phyloP scores from a whole-genome alignment of 2,329 filamentous ascomycete genomes.

The Colletotrichum zoysiae region DNA sequence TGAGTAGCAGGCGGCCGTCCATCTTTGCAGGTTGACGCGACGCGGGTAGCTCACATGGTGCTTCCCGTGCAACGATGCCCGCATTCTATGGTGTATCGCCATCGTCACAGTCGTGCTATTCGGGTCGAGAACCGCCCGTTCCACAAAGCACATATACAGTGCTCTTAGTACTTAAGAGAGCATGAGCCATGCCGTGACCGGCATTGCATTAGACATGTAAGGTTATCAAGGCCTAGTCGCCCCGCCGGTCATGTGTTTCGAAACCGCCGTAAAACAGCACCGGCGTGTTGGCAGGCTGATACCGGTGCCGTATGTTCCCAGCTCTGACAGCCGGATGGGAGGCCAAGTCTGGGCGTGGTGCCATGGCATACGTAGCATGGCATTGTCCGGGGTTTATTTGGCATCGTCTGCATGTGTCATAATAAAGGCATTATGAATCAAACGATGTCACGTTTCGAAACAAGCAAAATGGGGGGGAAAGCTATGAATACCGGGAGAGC shows the following conservation, averaged over 20 bases:
- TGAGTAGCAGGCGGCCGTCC: not conserved
- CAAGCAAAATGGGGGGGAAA: not conserved
- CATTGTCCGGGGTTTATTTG: not conserved
- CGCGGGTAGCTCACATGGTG: not conserved
- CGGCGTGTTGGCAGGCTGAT: not conserved
- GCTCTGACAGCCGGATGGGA: not conserved
- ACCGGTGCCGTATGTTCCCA: not conserved
- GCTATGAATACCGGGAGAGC: slow-evolving; percentile 8
- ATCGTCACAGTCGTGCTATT: not conserved
- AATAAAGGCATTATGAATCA: slow-evolving; percentile 17
- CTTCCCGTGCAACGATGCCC: not conserved
- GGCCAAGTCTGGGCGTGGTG: not conserved
- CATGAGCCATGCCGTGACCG: not conserved
- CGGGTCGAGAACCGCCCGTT: not conserved
- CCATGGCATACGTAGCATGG: not conserved
- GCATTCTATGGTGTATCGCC: not conserved
- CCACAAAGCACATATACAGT: not conserved
- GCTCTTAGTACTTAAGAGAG: too few species aligned
- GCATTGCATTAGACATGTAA: not conserved
- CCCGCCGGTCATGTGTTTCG: not conserved
- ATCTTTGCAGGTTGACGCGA: not conserved
- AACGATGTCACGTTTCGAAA: slow-evolving; percentile 20
- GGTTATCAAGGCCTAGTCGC: not conserved
- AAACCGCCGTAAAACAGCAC: not conserved
- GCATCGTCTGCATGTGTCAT: not conserved